A percentile compares a stretch with the other conserved stretches of the same genome.
phyloP scores from a whole-genome alignment of 805 yeast species.

The Yamadazyma sp. region DNA sequence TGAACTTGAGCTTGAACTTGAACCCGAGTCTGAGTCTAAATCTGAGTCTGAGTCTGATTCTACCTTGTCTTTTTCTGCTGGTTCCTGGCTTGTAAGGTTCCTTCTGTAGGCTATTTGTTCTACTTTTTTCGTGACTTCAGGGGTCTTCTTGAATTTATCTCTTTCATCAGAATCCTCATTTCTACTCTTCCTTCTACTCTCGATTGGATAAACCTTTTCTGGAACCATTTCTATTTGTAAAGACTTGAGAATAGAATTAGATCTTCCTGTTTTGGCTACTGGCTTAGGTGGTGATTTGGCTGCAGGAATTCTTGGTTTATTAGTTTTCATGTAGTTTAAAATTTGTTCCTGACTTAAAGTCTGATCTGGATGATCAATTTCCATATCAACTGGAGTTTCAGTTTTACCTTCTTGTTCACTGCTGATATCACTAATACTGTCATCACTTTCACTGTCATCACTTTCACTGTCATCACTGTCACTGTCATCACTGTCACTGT shows the following conservation, averaged over 20 bases:
- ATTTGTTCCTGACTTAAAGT: conserved; percentile 5
- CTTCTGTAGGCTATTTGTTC: neutral
- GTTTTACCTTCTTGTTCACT: neutral
- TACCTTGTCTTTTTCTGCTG: neutral
- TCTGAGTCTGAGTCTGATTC: conserved; percentile 1
- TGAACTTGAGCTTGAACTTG: neutral
- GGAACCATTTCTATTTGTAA: conserved; percentile 11
- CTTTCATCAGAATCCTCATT: conserved; percentile 1
- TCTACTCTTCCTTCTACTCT: conserved; percentile 2
- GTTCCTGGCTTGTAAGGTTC: neutral
- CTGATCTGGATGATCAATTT: neutral
- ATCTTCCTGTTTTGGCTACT: neutral
- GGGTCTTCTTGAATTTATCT: neutral
- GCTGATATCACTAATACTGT: no score
- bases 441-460: no score
- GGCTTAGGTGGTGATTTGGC: neutral
- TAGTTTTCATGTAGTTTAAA: conserved; percentile 3
- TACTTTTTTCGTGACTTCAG: neutral
- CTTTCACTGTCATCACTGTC: no score
- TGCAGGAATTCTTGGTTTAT: conserved; percentile 1
- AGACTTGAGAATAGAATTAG: conserved; percentile 6
- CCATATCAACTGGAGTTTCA: neutral
- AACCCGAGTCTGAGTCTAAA: neutral
- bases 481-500: no score
- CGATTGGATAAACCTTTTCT: conserved; percentile 8